These are phyloP conservation scores for Sinapis alba DNA, from an alignment of 441 rosid species.

Conservation along the genomic window DNA sequence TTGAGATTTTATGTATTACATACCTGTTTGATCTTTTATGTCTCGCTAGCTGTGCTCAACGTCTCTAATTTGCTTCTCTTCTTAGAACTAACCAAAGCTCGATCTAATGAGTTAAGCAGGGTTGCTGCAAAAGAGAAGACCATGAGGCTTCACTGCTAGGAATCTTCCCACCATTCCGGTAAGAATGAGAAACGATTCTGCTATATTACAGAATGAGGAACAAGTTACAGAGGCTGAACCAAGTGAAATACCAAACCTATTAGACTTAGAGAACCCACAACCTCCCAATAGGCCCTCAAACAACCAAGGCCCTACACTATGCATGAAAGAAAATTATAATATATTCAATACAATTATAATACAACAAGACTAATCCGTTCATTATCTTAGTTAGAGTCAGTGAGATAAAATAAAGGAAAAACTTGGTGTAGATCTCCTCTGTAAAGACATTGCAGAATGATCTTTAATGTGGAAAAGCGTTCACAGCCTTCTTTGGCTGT, in stretches of 20 bases:
- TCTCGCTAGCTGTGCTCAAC: no score
- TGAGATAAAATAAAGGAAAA: slow-evolving; percentile 4
- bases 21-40: slow-evolving; percentile 21
- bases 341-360: background rate
- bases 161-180: background rate
- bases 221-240: slow-evolving; percentile 6
- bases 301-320: no score
- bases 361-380: slow-evolving; percentile 2
- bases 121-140: background rate
- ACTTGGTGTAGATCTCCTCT: background rate
- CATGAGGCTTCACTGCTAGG: background rate
- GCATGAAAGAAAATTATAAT: no score
- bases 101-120: no score
- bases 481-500: slow-evolving; percentile 13
- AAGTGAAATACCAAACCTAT: background rate
- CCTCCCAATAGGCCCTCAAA: background rate
- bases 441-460: slow-evolving; percentile 11
- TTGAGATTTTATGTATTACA: slow-evolving; percentile 20
- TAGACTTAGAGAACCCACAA: background rate
- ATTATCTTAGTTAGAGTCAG: background rate
- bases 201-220: background rate
- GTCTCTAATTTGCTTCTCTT: no score
- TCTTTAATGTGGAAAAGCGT: background rate
- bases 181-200: background rate
- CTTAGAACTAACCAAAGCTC: no score